These are phyloP conservation scores for Neonectria faginata DNA, from an alignment of 2,329 filamentous ascomycete genomes.

Conservation along the genomic window DNA sequence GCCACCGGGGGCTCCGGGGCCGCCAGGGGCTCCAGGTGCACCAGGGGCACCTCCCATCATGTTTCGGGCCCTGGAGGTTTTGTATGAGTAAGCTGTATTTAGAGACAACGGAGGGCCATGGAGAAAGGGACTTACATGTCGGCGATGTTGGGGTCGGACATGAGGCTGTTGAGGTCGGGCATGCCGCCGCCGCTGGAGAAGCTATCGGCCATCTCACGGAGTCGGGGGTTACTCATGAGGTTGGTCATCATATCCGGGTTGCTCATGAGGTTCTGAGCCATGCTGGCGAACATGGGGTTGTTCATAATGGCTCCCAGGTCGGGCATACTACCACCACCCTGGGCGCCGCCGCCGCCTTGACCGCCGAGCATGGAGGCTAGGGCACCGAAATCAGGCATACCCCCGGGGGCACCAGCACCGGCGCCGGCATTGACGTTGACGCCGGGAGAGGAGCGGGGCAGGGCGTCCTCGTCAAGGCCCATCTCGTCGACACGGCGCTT, in stretches of 20 bases:
- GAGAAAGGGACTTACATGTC: slow-evolving; percentile 79
- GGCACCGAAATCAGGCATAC: slow-evolving; percentile 77
- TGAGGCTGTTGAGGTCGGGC: slow-evolving; percentile 86
- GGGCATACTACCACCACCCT: slow-evolving; percentile 82
- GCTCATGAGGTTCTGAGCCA: slow-evolving; percentile 97
- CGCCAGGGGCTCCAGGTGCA: slow-evolving; percentile 44
- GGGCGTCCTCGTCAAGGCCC: slow-evolving; percentile 58
- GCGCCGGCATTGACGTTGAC: slow-evolving; percentile 65
- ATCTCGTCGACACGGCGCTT: slow-evolving; percentile 88
- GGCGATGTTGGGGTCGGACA: slow-evolving; percentile 92
- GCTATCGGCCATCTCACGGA: slow-evolving; percentile 87
- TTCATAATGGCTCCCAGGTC: slow-evolving; percentile 90
- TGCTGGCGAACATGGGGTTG: slow-evolving; percentile 98
- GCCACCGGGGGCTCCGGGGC: slow-evolving; percentile 43
- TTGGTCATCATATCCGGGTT: slow-evolving; percentile 94
- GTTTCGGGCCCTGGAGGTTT: slow-evolving; percentile 55
- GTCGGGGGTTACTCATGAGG: slow-evolving; percentile 91
- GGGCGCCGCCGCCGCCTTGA: slow-evolving; percentile 67
- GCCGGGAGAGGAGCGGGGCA: slow-evolving; percentile 62
- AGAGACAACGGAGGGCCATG: not conserved
- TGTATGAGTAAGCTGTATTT: slow-evolving; percentile 1
- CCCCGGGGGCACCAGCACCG: slow-evolving; percentile 61
- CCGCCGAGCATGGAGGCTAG: slow-evolving; percentile 79
- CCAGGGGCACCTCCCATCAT: slow-evolving; percentile 58
- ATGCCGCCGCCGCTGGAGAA: slow-evolving; percentile 85